A percentile compares a stretch with the other conserved stretches of the same genome.
phyloP scores from a whole-genome alignment of 2,329 filamentous ascomycete genomes.

The Lecanoromycetidae sp. region DNA sequence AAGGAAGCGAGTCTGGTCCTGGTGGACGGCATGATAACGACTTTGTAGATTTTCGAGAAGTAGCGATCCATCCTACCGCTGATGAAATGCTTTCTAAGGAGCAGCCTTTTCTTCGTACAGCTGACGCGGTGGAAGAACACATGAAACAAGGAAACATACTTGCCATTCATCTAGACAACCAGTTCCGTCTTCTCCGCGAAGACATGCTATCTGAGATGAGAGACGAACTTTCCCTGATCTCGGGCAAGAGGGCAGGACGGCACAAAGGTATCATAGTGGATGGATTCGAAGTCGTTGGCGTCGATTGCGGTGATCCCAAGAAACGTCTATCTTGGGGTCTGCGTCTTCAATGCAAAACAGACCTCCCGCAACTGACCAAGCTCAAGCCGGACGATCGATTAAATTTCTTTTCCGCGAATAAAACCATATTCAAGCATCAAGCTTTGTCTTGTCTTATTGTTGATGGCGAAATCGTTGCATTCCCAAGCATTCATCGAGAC shows the following conservation, averaged over 20 bases:
- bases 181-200: slow-evolving; percentile 59
- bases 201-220: slow-evolving; percentile 58
- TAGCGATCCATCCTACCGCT: slow-evolving; percentile 52
- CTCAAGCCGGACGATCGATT: slow-evolving; percentile 22
- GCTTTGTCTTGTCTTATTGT: slow-evolving; percentile 50
- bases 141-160: slow-evolving; percentile 29
- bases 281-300: slow-evolving; percentile 27
- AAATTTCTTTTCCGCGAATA: slow-evolving; percentile 36
- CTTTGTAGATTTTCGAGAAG: slow-evolving; percentile 45
- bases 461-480: slow-evolving; percentile 42
- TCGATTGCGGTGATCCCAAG: slow-evolving; percentile 28
- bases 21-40: slow-evolving; percentile 69
- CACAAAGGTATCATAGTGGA: slow-evolving; percentile 30
- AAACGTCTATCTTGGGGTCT: slow-evolving; percentile 28
- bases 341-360: slow-evolving; percentile 31
- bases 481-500: slow-evolving; percentile 47
- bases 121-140: slow-evolving; percentile 37
- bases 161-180: slow-evolving; percentile 50
- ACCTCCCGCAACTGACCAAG: slow-evolving; percentile 34
- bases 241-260: slow-evolving; percentile 37
- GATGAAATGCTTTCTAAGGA: slow-evolving; percentile 49
- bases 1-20: slow-evolving; percentile 24
- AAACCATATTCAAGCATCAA: slow-evolving; percentile 44
- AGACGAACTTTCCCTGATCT: slow-evolving; percentile 45
- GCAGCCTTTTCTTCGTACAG: slow-evolving; percentile 43